These are phyloP conservation scores for Aphanomyces stellatus DNA, from an alignment of 352 stramenopile genomes.

Conservation along the genomic window DNA sequence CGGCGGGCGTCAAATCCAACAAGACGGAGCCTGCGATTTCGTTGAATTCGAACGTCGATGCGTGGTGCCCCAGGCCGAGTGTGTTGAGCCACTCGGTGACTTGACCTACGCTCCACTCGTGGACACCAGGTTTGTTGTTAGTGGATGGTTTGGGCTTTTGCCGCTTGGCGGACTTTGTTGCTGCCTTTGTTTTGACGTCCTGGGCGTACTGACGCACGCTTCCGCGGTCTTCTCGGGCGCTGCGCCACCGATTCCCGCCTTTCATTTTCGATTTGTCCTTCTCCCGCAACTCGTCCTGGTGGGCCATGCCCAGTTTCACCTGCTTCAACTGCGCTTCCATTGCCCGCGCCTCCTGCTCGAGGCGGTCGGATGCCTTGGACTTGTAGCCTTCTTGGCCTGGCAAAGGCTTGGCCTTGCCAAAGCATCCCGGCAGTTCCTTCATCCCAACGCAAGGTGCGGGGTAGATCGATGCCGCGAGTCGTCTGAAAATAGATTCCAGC, in stretches of 20 bases:
- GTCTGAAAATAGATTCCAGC: too few species aligned
- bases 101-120: constrained; percentile 42
- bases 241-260: constrained; percentile 60
- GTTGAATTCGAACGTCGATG: constrained; percentile 67
- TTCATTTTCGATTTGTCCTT: constrained; percentile 47
- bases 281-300: constrained; percentile 58
- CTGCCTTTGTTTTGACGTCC: constrained; percentile 28
- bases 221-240: constrained; percentile 57
- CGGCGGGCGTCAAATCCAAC: constrained; percentile 35
- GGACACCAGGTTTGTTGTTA: not conserved
- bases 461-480: too few species aligned
- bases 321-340: constrained; percentile 63
- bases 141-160: too few species aligned
- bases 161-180: not conserved
- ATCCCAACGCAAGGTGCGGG: too few species aligned
- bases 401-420: constrained; percentile 17
- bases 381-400: constrained; percentile 18
- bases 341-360: constrained; percentile 56
- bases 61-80: constrained; percentile 53
- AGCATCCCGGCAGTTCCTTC: not conserved
- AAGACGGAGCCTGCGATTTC: constrained; percentile 50
- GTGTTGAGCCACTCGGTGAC: constrained; percentile 55
- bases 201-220: constrained; percentile 62
- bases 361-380: constrained; percentile 26
- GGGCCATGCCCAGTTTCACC: constrained; percentile 44